Base-by-base conservation (phyloP, 2,329 filamentous ascomycete species). In the Verticillium longisporum region DNA sequence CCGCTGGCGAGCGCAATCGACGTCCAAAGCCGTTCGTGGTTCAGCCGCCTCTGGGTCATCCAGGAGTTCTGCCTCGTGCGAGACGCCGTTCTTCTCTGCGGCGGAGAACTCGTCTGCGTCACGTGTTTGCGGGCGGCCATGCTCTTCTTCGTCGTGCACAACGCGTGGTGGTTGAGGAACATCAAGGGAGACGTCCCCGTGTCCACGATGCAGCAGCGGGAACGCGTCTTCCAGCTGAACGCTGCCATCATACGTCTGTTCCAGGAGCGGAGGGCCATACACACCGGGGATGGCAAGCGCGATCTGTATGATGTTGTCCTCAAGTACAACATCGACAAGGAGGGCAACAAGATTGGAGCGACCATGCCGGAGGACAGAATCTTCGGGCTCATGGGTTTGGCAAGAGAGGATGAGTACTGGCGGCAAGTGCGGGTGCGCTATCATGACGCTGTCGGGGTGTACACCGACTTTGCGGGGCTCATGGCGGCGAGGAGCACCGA, bases 31-130 rank as follows among this genome's bases (percentile, higher is more conserved):
- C 66, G 71, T 4, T 7, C 60, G 1, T 75, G 73, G 73, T 69
- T 71, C 60, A 64, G 60, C 26, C 72, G 73, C 5, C 62, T 75
- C 1, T 76, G 73, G 74, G 69, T 67, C 3, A 70, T 75, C 9
- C 73, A 74, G 62, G 73, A 75, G 55, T 68, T 68, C 1, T 65
- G 61, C 58, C 41, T 66, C n/a, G 61, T 64, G 6, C 26, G 50
- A 4, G 37, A 59, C 2, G 45, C 66, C 13, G 59, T 37, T 4
- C 65, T 68, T n/a, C 36, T 61, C 41, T 66, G 63, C 26, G 66
- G 65, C 2, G 50, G 59, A n/a, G n/a, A 57, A 11, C 55, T 54
- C 6, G 37, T 66, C 2, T 65, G 64, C 32, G 61, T 62, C 11
- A 61, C 67, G 6, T 65, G 63, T 31, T 50, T 68, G 57, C 63